Evolutionary conservation across 257 asterid species (phyloP).

Genomic region (Orobanche coerulescens): DNA sequence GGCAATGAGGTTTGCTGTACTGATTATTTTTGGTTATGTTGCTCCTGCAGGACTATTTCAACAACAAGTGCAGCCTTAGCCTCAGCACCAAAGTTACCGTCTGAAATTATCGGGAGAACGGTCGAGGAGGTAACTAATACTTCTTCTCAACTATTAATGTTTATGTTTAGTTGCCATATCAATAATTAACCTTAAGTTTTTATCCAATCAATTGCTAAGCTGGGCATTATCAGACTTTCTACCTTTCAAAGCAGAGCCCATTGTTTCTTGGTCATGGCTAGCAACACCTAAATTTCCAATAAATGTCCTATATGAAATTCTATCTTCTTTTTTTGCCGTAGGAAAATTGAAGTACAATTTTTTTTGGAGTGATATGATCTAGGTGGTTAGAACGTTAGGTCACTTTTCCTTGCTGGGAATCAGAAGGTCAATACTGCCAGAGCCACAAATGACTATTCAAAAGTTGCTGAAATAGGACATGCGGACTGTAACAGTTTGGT

Average conservation of each 20-base stretch:
- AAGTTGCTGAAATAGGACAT: too few species aligned
- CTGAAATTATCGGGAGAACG: constrained; percentile 89
- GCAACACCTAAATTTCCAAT: background rate
- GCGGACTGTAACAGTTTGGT: too few species aligned
- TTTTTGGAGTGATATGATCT: too few species aligned
- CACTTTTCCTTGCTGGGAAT: too few species aligned
- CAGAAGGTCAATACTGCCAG: too few species aligned
- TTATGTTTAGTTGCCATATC: background rate
- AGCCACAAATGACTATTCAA: too few species aligned
- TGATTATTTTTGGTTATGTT: constrained; percentile 26
- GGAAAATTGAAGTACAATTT: background rate
- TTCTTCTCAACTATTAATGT: constrained; percentile 5
- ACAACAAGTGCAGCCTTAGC: constrained; percentile 38
- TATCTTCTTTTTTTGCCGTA: background rate
- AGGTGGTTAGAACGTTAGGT: too few species aligned
- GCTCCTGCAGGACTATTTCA: constrained; percentile 49
- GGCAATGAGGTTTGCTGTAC: constrained; percentile 9
- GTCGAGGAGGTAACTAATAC: constrained; percentile 78
- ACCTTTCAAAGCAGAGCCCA: background rate
- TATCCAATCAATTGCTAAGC: background rate
- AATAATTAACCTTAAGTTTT: background rate
- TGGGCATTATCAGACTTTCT: background rate
- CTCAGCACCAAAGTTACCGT: constrained; percentile 70
- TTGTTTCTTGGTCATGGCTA: background rate
- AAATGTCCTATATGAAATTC: background rate